Conservation (phyloP, 768 basidiomycete species). For the Lentinus brumalis region DNA sequence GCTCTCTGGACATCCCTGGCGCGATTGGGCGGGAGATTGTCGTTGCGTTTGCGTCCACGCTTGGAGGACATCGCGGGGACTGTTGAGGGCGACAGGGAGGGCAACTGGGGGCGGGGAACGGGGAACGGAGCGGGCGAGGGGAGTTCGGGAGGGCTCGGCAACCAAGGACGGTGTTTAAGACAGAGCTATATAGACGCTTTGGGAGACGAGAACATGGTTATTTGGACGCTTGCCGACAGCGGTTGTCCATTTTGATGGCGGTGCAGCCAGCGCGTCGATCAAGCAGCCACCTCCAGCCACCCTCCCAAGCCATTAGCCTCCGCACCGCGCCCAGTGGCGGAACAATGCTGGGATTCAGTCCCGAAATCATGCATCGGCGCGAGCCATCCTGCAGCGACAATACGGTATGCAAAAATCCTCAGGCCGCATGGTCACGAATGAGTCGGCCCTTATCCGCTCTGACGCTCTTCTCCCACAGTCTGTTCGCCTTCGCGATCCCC, state of each 20-base stretch:
- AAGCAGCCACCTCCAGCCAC: constrained; percentile 1
- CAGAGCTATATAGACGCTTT: constrained; percentile 29
- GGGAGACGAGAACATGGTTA: constrained; percentile 22
- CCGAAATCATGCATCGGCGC: too few species aligned
- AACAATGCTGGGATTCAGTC: too few species aligned
- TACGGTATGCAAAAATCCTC: too few species aligned
- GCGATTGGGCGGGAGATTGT: constrained; percentile 77
- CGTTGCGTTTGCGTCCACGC: constrained; percentile 83
- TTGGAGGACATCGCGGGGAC: constrained; percentile 70
- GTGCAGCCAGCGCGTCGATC: constrained; percentile 26
- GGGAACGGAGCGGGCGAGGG: constrained; percentile 36
- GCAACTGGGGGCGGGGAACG: constrained; percentile 31
- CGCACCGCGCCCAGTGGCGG: too few species aligned
- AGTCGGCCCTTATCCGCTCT: too few species aligned
- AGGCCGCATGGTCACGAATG: too few species aligned
- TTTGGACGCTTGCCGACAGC: constrained; percentile 20
- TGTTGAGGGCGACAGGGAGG: constrained; percentile 15
- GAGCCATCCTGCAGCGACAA: too few species aligned
- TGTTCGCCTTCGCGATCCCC: too few species aligned
- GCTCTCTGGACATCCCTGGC: constrained; percentile 89
- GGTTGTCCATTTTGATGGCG: constrained; percentile 15
- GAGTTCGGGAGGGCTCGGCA: constrained; percentile 35
- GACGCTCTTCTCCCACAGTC: too few species aligned
- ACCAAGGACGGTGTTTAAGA: constrained; percentile 36
- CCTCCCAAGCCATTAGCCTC: background rate